Evolutionary conservation across 2,329 filamentous ascomycete species (phyloP).

Genomic region (Lasiodiplodia theobromae): DNA sequence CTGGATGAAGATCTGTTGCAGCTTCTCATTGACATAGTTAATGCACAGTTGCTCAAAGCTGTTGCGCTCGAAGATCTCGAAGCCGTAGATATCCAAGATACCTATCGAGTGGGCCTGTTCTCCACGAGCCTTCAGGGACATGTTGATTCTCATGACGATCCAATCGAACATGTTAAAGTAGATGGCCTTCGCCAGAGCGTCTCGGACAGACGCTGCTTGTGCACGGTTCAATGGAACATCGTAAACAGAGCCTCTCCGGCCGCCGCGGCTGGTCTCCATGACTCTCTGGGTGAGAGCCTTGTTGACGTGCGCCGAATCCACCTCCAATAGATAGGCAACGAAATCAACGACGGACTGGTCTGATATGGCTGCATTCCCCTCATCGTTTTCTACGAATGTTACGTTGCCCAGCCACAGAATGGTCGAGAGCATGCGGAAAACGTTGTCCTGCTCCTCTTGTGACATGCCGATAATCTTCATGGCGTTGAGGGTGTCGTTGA

Average conservation of each 20-base stretch:
- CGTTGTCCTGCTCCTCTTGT: constrained; percentile 90
- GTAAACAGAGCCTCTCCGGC: constrained; percentile 70
- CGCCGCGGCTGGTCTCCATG: constrained; percentile 73
- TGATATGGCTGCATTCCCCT: constrained; percentile 83
- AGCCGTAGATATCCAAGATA: constrained; percentile 98
- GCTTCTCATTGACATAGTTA: constrained; percentile 99
- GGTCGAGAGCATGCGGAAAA: constrained; percentile 92
- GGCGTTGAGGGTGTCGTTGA: constrained; percentile 86
- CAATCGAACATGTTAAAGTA: constrained; percentile 98
- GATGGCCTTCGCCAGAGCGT: constrained; percentile 92
- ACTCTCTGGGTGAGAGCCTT: constrained; percentile 90
- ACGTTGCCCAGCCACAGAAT: constrained; percentile 96
- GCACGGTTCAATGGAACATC: constrained; percentile 83
- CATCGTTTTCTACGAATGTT: constrained; percentile 86
- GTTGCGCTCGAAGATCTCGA: constrained; percentile 98
- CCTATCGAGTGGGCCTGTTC: constrained; percentile 84
- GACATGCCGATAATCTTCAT: constrained; percentile 93
- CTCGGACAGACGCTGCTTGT: constrained; percentile 85
- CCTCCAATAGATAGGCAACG: constrained; percentile 90
- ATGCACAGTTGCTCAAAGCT: constrained; percentile 99
- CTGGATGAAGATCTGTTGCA: constrained; percentile 99
- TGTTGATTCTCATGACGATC: constrained; percentile 93
- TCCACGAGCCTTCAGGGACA: constrained; percentile 81
- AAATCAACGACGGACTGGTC: constrained; percentile 95
- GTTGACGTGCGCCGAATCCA: constrained; percentile 79